Conservation (phyloP, 495 filamentous ascomycete species). For the Penicillium waksmanii region DNA sequence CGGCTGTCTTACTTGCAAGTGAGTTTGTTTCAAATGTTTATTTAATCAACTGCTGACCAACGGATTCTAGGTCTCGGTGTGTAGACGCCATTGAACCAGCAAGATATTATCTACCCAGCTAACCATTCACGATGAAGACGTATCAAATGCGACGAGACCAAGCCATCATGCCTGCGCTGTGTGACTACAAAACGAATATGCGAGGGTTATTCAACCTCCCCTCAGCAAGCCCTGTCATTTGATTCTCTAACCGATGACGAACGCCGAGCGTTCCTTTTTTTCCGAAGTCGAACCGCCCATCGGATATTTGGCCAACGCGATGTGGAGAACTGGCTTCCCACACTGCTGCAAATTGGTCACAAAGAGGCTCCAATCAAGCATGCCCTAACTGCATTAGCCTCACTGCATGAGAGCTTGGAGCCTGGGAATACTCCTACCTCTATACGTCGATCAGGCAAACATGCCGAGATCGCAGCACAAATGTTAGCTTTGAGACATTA, state of each 20-base stretch:
- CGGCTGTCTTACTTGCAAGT: conserved; percentile 16
- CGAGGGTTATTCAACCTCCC: conserved; percentile 6
- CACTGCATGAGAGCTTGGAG: conserved; percentile 18
- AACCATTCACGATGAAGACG: conserved; percentile 1
- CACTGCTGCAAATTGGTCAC: conserved; percentile 8
- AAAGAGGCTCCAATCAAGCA: conserved; percentile 10
- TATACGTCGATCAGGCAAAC: not conserved
- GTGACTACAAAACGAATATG: conserved; percentile 9
- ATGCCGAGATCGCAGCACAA: conserved; percentile 9
- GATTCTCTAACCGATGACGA: conserved; percentile 10
- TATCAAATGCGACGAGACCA: conserved; percentile 14
- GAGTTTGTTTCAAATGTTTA: not conserved
- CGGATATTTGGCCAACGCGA: conserved; percentile 14
- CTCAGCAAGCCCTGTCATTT: not conserved
- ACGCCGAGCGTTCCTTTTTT: conserved; percentile 12
- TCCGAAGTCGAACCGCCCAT: conserved; percentile 10
- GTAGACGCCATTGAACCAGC: not conserved
- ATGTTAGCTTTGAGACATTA: conserved; percentile 15
- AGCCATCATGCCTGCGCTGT: conserved; percentile 11
- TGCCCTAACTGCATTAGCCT: conserved; percentile 18
- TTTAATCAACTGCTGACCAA: not conserved
- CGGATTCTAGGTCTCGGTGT: not conserved
- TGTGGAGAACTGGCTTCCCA: conserved; percentile 10
- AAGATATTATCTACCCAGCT: not conserved
- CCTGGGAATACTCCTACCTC: not conserved